Base-by-base conservation (phyloP, 2,329 filamentous ascomycete species). In the Venturiaceae sp. region DNA sequence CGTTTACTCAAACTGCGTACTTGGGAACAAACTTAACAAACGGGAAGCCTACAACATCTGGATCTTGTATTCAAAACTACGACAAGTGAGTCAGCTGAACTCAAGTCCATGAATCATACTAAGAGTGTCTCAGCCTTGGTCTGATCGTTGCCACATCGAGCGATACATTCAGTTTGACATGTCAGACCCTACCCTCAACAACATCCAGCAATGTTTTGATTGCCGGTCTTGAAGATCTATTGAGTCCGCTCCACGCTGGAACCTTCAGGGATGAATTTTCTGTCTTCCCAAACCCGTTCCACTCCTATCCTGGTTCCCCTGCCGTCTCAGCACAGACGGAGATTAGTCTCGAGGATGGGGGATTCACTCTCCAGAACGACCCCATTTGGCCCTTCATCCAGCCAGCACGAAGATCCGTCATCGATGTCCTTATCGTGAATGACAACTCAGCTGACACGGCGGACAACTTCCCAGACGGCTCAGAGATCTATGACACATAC, bases 341-440 rank as follows among this genome's bases (percentile, higher is more conserved):
- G 62, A 71, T 82, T 46, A 68, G 71, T 36, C 73, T 81, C 30
- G 76, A 76, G 57, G 79, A 82, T 66, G 79, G 79, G 60, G 79
- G 79, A 7, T 11, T n/a, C n/a, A 73, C 75, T 60, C 68, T 73
- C 37, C 77, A 81, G 64, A 80, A 80, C 67, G 74, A 78, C 60
- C 79, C 79, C 0, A 72, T 81, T 59, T 76, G 74, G 69, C 79
- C 79, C 0, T 72, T 82, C 37, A 70, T 81, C 63, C 76, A 80
- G 57, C 71, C 73, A 55, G 63, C 73, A 6, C 79, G 83, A 58
- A n/a, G n/a, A n/a, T n/a, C n/a, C n/a, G 68, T 72, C 60, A 75
- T 87, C 61, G 82, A 85, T 66, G 80, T 87, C 56, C 77, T 87
- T 66, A 79, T 87, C 68, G 83, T 83, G 54, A 76, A 83, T 66